phyloP scores from a whole-genome alignment of 805 yeast genomes.

The Lipomyces yamadae region DNA sequence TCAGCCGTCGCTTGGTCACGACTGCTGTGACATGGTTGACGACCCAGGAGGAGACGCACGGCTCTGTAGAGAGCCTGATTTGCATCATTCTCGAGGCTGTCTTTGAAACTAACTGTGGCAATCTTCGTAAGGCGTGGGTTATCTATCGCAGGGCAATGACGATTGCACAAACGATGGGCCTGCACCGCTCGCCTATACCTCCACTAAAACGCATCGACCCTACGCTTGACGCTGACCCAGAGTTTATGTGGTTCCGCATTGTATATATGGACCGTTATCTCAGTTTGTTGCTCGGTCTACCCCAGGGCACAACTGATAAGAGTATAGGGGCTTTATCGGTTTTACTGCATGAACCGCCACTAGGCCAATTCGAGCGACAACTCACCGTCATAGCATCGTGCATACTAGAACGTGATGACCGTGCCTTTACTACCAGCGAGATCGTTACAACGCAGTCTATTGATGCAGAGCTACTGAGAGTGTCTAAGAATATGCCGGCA shows the following conservation, averaged over 20 bases:
- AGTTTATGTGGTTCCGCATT: slow-evolving; percentile 7
- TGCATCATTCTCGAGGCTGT: slow-evolving; percentile 4
- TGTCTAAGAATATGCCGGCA: background rate
- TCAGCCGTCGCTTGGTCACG: background rate
- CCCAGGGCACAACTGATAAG: background rate
- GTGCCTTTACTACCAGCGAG: background rate
- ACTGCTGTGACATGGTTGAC: slow-evolving; percentile 1
- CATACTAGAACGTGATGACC: background rate
- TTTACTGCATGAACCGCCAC: background rate
- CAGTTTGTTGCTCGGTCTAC: background rate
- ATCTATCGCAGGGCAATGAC: slow-evolving; percentile 5
- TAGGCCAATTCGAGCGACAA: background rate
- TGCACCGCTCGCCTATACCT: background rate
- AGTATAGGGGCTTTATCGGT: background rate
- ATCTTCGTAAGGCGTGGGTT: slow-evolving; percentile 1
- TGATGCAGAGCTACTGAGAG: background rate
- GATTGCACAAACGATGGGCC: slow-evolving; percentile 2
- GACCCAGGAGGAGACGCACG: background rate
- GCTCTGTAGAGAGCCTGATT: background rate
- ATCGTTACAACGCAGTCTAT: slow-evolving; percentile 1
- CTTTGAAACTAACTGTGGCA: background rate
- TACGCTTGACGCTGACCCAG: background rate
- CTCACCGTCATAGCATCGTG: slow-evolving; percentile 2
- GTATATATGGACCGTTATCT: slow-evolving; percentile 7
- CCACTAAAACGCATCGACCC: slow-evolving; percentile 1